Evolutionary conservation across 2,329 filamentous ascomycete genomes (phyloP), one percentile per base, ranked within the genome.

Genomic region (Aspergillus fumigatus): DNA sequence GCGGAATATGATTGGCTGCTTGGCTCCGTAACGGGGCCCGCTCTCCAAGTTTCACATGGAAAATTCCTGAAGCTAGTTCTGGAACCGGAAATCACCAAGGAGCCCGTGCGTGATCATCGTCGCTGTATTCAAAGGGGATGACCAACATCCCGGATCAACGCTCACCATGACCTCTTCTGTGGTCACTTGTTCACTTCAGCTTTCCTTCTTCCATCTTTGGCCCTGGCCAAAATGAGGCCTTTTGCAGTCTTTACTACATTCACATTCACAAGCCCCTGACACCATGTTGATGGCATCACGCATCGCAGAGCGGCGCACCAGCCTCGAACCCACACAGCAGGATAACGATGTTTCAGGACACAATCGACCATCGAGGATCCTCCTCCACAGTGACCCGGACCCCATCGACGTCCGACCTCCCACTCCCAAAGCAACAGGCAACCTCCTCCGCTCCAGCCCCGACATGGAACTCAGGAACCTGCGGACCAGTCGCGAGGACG

Each of bases 251-350:
- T 38, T 38, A 17, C 32, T 47, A 14, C 23, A 47, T 26, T 50
- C 53, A 14, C 23, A 47, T 26, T 50, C 53, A 35, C 6, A 43
- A 47, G 49, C 51, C 40, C 48, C 57, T 52, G 53, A 56, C 23
- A 48, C 43, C 53, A 52, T 52, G 49, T 48, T 43, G 25, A 40
- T 52, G 23, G 21, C 23, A 21, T 26, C 43, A 17, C 43, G 43
- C 6, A 47, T 19, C 43, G 10, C 21, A 23, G 43, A 47, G n/a
- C 43, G 43, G 21, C 23, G 21, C 23, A 4, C 43, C 21, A 47
- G 43, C 23, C 21, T 47, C 9, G 11, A 47, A 25, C 21, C 21
- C 21, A 23, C 43, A 2, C 43, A 47, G 43, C 11, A 47, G 4
- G 21, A 3, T 35, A 14, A 19, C 21, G 41, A 45, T 1, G 21